Evolutionary conservation across 2,329 filamentous ascomycete species (phyloP).

Genomic region (Triangularia verruculosa): DNA sequence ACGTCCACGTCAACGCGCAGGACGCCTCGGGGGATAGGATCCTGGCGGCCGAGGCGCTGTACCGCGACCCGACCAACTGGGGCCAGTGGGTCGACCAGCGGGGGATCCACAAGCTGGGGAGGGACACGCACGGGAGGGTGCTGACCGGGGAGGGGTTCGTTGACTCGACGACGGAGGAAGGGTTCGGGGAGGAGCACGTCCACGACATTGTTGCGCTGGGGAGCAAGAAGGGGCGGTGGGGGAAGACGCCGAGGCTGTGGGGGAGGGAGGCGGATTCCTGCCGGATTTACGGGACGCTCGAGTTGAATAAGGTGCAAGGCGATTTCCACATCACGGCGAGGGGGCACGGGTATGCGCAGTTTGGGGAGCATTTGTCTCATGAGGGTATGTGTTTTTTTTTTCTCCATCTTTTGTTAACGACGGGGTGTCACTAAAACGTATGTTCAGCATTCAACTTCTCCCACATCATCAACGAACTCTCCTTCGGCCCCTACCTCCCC

Average conservation of each 20-base stretch:
- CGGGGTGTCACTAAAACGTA: neutral
- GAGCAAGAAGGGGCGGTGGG: slow-evolving; percentile 61
- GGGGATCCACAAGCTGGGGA: slow-evolving; percentile 60
- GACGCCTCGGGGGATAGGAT: slow-evolving; percentile 92
- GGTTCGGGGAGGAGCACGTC: slow-evolving; percentile 77
- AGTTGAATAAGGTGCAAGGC: slow-evolving; percentile 94
- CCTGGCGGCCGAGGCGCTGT: slow-evolving; percentile 70
- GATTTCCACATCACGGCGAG: slow-evolving; percentile 97
- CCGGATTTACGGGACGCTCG: slow-evolving; percentile 82
- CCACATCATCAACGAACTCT: slow-evolving; percentile 92
- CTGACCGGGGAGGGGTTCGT: slow-evolving; percentile 59
- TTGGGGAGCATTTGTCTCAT: slow-evolving; percentile 79
- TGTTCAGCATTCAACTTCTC: slow-evolving; percentile 91
- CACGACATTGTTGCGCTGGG: slow-evolving; percentile 81
- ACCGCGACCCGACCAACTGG: slow-evolving; percentile 78
- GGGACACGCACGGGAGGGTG: slow-evolving; percentile 52
- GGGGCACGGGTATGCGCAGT: slow-evolving; percentile 89
- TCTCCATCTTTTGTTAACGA: neutral
- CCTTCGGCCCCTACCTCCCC: slow-evolving; percentile 95
- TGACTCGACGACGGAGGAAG: slow-evolving; percentile 55
- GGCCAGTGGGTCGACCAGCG: slow-evolving; percentile 72
- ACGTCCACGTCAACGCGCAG: slow-evolving; percentile 95
- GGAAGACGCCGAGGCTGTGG: slow-evolving; percentile 70
- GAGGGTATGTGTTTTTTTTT: slow-evolving; percentile 51
- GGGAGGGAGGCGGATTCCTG: slow-evolving; percentile 65